Evolutionary conservation across 352 stramenopile genomes (phyloP).

Genomic region (Pythium insidiosum): DNA sequence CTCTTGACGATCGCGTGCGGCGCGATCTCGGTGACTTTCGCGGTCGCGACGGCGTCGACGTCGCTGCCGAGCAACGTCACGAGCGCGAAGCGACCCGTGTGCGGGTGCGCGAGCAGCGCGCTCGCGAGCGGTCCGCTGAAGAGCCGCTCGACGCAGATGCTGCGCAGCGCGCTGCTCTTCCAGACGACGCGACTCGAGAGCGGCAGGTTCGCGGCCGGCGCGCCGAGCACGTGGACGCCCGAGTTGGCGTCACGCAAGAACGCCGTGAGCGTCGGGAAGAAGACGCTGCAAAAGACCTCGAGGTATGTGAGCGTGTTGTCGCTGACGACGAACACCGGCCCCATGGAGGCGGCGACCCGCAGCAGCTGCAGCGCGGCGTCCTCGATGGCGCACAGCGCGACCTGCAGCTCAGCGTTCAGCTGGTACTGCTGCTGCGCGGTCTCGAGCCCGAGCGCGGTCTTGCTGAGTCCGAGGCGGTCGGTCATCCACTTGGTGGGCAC

Average conservation of each 20-base stretch:
- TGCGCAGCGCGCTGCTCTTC: constrained; percentile 5
- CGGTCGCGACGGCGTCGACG: constrained; percentile 10
- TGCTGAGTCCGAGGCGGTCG: constrained; percentile 11
- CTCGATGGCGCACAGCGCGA: constrained; percentile 12
- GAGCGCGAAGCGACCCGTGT: constrained; percentile 10
- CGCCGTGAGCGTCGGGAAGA: constrained; percentile 11
- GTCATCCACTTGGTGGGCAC: constrained; percentile 15
- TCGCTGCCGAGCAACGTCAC: constrained; percentile 8
- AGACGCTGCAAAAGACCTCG: constrained; percentile 14
- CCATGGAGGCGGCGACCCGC: constrained; percentile 5
- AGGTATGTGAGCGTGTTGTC: constrained; percentile 9
- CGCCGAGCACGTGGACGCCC: constrained; percentile 8
- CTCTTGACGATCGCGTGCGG: constrained; percentile 12
- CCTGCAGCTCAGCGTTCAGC: constrained; percentile 9
- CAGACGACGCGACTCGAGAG: constrained; percentile 5
- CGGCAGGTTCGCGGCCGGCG: constrained; percentile 1
- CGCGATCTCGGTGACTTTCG: constrained; percentile 5
- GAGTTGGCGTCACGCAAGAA: constrained; percentile 5
- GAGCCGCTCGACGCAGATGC: constrained; percentile 9
- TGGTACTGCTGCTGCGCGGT: constrained; percentile 15
- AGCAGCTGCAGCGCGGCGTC: constrained; percentile 11
- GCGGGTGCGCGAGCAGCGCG: constrained; percentile 8
- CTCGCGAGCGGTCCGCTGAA: constrained; percentile 7
- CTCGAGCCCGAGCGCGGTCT: constrained; percentile 9
- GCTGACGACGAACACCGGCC: constrained; percentile 12